A percentile compares a stretch with the other conserved stretches of the same genome.
These are phyloP conservation scores for Xerocomus potaroensis DNA, from an alignment of 768 basidiomycete species.

Conservation along the genomic window DNA sequence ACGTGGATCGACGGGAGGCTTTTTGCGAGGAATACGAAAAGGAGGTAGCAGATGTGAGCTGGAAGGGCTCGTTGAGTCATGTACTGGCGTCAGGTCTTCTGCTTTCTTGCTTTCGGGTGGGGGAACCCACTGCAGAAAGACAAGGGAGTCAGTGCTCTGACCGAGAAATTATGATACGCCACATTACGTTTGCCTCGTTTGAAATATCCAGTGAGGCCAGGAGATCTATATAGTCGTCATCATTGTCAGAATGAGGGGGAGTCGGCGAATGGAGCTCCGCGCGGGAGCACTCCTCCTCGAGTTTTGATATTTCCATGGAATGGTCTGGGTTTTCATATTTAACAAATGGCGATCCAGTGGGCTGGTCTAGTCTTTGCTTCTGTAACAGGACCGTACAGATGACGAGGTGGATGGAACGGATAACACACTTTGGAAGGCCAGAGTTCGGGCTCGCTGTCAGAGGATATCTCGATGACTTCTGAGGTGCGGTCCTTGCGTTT, in stretches of 20 bases:
- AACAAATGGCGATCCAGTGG: not conserved
- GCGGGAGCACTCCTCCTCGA: conserved; percentile 2
- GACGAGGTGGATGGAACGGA: not conserved
- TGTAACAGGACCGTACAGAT: conserved; percentile 1
- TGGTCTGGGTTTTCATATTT: not conserved
- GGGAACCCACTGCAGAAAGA: conserved; percentile 22
- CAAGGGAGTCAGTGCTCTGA: conserved; percentile 1
- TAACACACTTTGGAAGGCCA: conserved; percentile 20
- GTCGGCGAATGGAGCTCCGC: conserved; percentile 4
- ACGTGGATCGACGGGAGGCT: conserved; percentile 16
- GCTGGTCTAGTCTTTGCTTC: conserved; percentile 19
- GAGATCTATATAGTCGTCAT: conserved; percentile 19
- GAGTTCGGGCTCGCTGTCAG: conserved; percentile 29
- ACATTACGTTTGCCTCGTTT: conserved; percentile 27
- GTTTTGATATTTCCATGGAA: not conserved
- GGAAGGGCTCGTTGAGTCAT: not conserved
- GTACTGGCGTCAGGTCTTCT: conserved; percentile 26
- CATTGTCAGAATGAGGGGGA: conserved; percentile 16
- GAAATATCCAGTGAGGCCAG: conserved; percentile 29
- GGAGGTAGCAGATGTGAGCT: conserved; percentile 4
- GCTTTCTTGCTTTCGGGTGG: conserved; percentile 27
- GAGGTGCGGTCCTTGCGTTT: conserved; percentile 20
- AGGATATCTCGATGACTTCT: conserved; percentile 25
- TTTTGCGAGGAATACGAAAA: conserved; percentile 12
- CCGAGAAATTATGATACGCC: not conserved